A percentile compares a stretch with the other conserved stretches of the same genome.
These are phyloP conservation scores for Aquilaria agallochum DNA, from an alignment of 441 rosid species.

Conservation along the genomic window DNA sequence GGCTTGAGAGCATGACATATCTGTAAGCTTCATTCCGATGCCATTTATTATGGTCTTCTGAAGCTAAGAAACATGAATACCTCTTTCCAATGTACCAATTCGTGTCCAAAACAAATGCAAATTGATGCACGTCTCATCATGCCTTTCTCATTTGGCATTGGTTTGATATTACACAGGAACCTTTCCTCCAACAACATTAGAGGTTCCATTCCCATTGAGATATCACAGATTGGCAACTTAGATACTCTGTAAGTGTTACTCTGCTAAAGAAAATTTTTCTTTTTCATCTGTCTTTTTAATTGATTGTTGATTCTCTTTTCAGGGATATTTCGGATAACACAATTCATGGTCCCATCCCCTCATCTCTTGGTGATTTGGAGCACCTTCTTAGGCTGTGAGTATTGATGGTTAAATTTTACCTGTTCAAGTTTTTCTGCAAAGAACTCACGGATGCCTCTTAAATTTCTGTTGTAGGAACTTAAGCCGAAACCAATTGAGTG, in stretches of 20 bases:
- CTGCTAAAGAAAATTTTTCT: slow-evolving; percentile 5
- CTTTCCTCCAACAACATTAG: slow-evolving; percentile 69
- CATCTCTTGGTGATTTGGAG: slow-evolving; percentile 94
- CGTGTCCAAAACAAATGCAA: too few species aligned
- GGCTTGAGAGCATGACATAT: slow-evolving; percentile 86
- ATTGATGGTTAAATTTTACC: slow-evolving; percentile 8
- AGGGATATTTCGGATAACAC: slow-evolving; percentile 88
- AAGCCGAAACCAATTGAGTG: slow-evolving; percentile 72
- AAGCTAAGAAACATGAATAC: not conserved
- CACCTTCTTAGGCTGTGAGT: slow-evolving; percentile 90
- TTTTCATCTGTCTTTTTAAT: not conserved
- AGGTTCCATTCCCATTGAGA: slow-evolving; percentile 81
- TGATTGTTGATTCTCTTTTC: slow-evolving; percentile 9
- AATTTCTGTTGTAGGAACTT: slow-evolving; percentile 50
- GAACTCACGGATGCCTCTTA: slow-evolving; percentile 1
- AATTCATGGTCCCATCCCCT: slow-evolving; percentile 74
- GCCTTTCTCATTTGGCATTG: not conserved
- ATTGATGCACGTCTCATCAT: too few species aligned
- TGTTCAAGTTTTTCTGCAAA: slow-evolving; percentile 1
- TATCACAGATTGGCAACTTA: slow-evolving; percentile 89
- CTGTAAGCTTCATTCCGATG: slow-evolving; percentile 46
- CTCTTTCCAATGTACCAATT: not conserved
- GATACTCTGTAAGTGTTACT: slow-evolving; percentile 68
- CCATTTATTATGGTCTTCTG: not conserved
- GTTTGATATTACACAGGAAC: slow-evolving; percentile 38